phyloP scores from a whole-genome alignment of 163 green algal genomes.

The Chloromonas sp. region DNA sequence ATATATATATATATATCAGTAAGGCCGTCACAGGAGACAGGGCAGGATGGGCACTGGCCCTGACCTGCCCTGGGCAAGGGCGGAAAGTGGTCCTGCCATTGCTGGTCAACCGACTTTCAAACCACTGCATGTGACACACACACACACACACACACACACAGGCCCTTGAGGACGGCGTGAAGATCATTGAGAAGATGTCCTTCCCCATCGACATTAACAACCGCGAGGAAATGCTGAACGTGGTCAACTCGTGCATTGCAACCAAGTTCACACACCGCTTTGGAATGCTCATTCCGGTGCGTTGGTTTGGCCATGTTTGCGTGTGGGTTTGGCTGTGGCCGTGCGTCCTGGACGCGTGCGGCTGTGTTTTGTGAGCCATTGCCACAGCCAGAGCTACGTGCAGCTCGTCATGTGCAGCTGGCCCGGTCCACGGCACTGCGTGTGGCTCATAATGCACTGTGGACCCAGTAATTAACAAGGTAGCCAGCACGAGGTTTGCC shows the following conservation, averaged over 20 bases:
- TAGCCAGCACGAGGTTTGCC: no score
- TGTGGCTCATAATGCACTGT: no score
- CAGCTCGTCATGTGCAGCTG: no score
- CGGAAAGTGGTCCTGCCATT: no score
- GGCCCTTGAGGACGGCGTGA: constrained; percentile 40
- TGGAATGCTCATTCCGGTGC: constrained; percentile 85
- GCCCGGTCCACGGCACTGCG: no score
- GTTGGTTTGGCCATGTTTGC: constrained; percentile 1
- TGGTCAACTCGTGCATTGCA: constrained; percentile 92
- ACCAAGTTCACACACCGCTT: constrained; percentile 99
- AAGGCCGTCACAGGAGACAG: neutral
- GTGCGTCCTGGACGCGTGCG: neutral
- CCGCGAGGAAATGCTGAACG: constrained; percentile 78
- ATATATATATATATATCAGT: no score
- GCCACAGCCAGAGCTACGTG: no score
- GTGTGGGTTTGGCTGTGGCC: neutral
- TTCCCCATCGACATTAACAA: constrained; percentile 91
- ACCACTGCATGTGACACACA: no score
- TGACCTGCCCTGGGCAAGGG: no score
- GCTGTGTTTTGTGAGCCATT: no score
- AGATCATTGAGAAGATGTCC: constrained; percentile 74
- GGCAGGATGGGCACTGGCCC: neutral
- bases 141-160: neutral
- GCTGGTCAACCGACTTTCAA: no score
- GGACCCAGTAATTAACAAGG: no score